Evolutionary conservation across 805 yeast species (phyloP).

Genomic region (Metschnikowia arizonensis): DNA sequence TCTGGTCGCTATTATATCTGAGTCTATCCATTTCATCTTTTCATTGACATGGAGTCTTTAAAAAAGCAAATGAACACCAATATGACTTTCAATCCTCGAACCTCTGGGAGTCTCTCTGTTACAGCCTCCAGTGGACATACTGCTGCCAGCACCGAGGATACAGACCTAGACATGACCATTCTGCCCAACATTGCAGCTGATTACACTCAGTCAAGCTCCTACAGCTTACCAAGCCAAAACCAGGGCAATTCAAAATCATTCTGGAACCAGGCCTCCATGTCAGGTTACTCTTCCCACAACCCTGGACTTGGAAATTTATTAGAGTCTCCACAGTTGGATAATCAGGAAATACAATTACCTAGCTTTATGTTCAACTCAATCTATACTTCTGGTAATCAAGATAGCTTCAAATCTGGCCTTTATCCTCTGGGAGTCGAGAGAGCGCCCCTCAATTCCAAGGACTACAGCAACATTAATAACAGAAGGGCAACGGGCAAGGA

Average conservation of each 20-base stretch:
- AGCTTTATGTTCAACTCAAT: slow-evolving; percentile 16
- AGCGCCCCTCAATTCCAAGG: slow-evolving; percentile 8
- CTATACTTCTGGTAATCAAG: slow-evolving; percentile 5
- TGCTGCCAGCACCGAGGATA: slow-evolving; percentile 13
- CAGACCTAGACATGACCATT: slow-evolving; percentile 13
- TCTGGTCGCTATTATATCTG: not conserved
- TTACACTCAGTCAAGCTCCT: not conserved
- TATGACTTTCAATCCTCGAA: slow-evolving; percentile 13
- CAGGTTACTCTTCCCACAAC: not conserved
- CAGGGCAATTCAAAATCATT: not conserved
- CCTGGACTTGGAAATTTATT: slow-evolving; percentile 4
- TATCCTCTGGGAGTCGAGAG: not conserved
- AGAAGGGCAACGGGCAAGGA: slow-evolving; percentile 9
- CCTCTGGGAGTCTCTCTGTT: slow-evolving; percentile 18
- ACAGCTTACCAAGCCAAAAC: not conserved
- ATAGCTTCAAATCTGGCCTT: not conserved
- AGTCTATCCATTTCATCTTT: not conserved
- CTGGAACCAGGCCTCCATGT: not conserved
- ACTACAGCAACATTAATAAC: slow-evolving; percentile 9
- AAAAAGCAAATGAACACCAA: slow-evolving; percentile 6
- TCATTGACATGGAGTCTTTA: not conserved
- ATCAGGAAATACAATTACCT: slow-evolving; percentile 17
- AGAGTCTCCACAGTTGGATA: slow-evolving; percentile 10
- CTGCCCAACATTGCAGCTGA: slow-evolving; percentile 5
- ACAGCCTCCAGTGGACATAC: slow-evolving; percentile 16